phyloP scores from a whole-genome alignment of 225 moss, liverwort and hornwort species.

The Sphagnum contortum region DNA sequence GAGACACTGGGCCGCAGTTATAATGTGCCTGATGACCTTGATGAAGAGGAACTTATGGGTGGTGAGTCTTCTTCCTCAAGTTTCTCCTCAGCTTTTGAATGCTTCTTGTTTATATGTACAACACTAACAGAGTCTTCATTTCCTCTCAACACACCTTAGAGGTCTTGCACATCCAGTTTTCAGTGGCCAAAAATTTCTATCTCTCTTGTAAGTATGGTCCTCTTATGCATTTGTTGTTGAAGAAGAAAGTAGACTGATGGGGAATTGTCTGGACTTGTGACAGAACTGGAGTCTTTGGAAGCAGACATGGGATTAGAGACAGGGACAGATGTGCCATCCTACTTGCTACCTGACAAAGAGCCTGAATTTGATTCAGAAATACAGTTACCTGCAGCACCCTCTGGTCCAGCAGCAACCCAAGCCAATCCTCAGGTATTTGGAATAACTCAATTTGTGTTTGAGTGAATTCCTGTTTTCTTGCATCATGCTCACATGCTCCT shows the following conservation, averaged over 20 bases:
- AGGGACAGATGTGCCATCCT: slow-evolving; percentile 74
- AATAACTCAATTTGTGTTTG: not conserved
- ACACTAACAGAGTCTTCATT: too few species aligned
- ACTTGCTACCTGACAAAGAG: slow-evolving; percentile 80
- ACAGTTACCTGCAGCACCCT: slow-evolving; percentile 74
- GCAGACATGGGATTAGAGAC: slow-evolving; percentile 92
- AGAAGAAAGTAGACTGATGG: too few species aligned
- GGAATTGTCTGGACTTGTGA: slow-evolving; percentile 6
- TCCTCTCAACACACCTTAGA: too few species aligned
- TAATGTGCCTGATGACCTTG: slow-evolving; percentile 91
- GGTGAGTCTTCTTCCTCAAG: slow-evolving; percentile 18
- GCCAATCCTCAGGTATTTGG: slow-evolving; percentile 44
- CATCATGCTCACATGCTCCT: not conserved
- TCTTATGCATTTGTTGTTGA: too few species aligned
- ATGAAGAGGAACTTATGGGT: slow-evolving; percentile 97
- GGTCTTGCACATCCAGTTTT: too few species aligned
- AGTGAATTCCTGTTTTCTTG: not conserved
- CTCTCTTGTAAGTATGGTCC: too few species aligned
- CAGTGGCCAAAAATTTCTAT: too few species aligned
- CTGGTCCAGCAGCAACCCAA: slow-evolving; percentile 49
- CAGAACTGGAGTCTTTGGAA: slow-evolving; percentile 85
- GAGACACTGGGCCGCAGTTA: slow-evolving; percentile 95
- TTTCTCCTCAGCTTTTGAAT: too few species aligned
- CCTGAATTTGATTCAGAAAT: slow-evolving; percentile 58
- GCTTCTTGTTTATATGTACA: too few species aligned